These are phyloP conservation scores for Orbilia ellipsospora DNA, from an alignment of 2,329 filamentous ascomycete genomes.

Conservation along the genomic window DNA sequence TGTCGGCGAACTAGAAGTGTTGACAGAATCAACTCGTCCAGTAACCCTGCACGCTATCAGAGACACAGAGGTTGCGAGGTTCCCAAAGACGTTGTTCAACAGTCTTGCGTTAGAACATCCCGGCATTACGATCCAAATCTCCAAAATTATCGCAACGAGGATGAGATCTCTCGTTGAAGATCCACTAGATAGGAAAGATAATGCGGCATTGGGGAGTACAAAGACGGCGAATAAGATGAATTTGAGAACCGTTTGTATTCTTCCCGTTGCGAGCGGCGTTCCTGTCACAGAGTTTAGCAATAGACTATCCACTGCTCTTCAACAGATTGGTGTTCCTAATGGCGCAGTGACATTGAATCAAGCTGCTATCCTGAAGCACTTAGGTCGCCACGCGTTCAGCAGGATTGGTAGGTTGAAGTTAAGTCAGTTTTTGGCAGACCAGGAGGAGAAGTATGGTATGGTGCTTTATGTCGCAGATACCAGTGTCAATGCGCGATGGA, in stretches of 20 bases:
- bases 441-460: conserved; percentile 96
- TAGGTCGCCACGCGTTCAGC: conserved; percentile 95
- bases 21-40: conserved; percentile 91
- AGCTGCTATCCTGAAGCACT: conserved; percentile 89
- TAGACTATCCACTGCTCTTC: conserved; percentile 84
- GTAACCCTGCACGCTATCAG: conserved; percentile 95
- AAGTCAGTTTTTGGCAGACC: conserved; percentile 92
- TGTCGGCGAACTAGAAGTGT: conserved; percentile 93
- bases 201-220: conserved; percentile 65
- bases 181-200: conserved; percentile 66
- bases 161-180: conserved; percentile 91
- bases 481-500: conserved; percentile 97
- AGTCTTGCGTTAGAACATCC: conserved; percentile 96
- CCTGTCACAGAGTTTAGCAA: conserved; percentile 96
- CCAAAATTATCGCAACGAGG: conserved; percentile 94
- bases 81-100: conserved; percentile 95
- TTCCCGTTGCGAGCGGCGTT: conserved; percentile 90
- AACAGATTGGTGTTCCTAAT: conserved; percentile 87
- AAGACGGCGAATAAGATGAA: conserved; percentile 88
- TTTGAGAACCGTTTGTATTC: conserved; percentile 87
- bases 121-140: conserved; percentile 98
- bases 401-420: conserved; percentile 97
- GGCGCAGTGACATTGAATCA: conserved; percentile 94
- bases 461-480: conserved; percentile 97
- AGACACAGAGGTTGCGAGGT: conserved; percentile 95